Base-by-base conservation (phyloP, 208 protist genomes). In the Crithidia fasciculata region DNA sequence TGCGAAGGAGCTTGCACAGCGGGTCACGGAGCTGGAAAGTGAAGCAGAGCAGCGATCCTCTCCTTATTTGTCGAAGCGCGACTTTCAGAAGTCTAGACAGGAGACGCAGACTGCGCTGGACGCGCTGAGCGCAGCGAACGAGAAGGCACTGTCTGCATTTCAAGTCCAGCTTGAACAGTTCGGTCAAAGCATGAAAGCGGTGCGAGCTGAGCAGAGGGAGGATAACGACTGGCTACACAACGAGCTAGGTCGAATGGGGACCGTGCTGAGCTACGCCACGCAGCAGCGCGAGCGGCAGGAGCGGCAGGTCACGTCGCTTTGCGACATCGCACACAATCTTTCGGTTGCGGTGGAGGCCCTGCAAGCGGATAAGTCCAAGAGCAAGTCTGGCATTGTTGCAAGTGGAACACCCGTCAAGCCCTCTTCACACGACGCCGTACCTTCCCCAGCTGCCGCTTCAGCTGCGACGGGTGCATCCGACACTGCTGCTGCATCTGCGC, bases 241-340 rank as follows among this genome's bases (percentile, higher is more conserved):
- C 57, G 74, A 78, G 60, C 43, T 78, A 8, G 59, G 74, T 7
- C 65, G 74, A n/a, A 18, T 78, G 18, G 44, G 53, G 8, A 73
- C 67, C 0, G 37, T 62, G 16, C 5, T 78, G 8, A 69, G 66
- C 28, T 69, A 69, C 66, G 45, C 18, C 8, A 61, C 66, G 0
- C 74, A 78, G 39, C 74, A 78, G 65, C 74, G 59, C 36, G 74
- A 69, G 62, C 70, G 65, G 43, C 74, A 73, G 39, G 74, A 78
- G 28, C 40, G 66, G 44, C 74, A 78, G 45, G 74, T 78, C 1
- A 70, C 74, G 12, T 69, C 67, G 3, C 19, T 84, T 43, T 72
- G 72, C 12, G 79, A 84, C 47, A 73, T 76, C 39, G 69, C 80
- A 59, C 74, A 84, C 43, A 72, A 76, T 36, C 74, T 84, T n/a